phyloP scores from a whole-genome alignment of 257 asterid species.

The Plantago elongata region DNA sequence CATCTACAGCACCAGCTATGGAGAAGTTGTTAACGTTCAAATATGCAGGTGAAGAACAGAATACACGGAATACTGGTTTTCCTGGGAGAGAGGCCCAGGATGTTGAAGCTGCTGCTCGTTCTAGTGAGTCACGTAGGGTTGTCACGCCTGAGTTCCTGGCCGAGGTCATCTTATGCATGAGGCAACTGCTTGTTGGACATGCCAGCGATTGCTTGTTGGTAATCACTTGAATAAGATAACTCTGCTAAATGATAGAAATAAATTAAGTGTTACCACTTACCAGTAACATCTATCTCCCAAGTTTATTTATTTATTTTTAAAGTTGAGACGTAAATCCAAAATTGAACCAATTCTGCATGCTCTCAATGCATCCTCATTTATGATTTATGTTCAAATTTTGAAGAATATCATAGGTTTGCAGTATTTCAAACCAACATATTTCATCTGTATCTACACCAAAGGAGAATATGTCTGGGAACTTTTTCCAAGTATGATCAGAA shows the following conservation, averaged over 20 bases:
- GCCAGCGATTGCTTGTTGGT: slow-evolving; percentile 77
- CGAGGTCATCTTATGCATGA: slow-evolving; percentile 54
- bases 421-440: no score
- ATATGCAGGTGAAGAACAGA: slow-evolving; percentile 32
- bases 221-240: slow-evolving; percentile 22
- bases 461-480: no score
- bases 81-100: slow-evolving; percentile 27
- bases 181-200: slow-evolving; percentile 59
- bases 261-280: neutral
- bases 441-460: no score
- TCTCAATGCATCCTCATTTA: no score
- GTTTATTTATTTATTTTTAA: no score
- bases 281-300: no score
- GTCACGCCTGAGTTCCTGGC: slow-evolving; percentile 87
- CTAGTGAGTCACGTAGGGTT: slow-evolving; percentile 50
- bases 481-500: no score
- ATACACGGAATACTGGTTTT: slow-evolving; percentile 36
- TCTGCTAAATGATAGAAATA: neutral
- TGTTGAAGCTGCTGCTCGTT: slow-evolving; percentile 25
- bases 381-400: no score
- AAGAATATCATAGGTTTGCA: no score
- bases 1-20: slow-evolving; percentile 5
- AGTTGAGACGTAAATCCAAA: no score
- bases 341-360: no score
- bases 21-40: neutral